These are phyloP conservation scores for Pyrus bretschneideri DNA, from an alignment of 306 rosid genomes.

Conservation along the genomic window DNA sequence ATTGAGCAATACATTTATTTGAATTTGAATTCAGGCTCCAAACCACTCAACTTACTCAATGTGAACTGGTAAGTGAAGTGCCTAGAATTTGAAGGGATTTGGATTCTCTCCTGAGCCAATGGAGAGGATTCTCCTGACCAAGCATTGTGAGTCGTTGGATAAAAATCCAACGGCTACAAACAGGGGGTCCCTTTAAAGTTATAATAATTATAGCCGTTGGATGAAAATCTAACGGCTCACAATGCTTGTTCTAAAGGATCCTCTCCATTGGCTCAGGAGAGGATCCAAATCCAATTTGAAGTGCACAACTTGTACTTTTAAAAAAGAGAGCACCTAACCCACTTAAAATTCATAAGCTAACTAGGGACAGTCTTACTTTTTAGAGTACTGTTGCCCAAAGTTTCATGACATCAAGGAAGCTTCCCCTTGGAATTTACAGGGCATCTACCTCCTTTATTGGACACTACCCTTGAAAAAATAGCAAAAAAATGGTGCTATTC, in stretches of 20 bases:
- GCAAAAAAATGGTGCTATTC: background rate
- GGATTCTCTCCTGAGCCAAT: no score
- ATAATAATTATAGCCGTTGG: no score
- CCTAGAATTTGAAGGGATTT: background rate
- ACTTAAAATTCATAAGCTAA: slow-evolving; percentile 20
- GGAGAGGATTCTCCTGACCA: no score
- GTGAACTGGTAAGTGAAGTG: background rate
- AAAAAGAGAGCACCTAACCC: slow-evolving; percentile 15
- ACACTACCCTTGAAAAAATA: background rate
- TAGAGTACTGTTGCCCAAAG: slow-evolving; percentile 5
- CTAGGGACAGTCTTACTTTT: slow-evolving; percentile 1
- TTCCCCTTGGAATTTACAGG: background rate
- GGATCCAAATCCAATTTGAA: no score
- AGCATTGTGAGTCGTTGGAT: no score
- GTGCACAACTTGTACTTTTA: background rate
- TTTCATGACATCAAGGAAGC: slow-evolving; percentile 13
- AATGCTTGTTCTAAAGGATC: no score
- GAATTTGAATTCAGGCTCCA: slow-evolving; percentile 4
- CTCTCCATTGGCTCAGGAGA: no score
- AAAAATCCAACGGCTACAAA: no score
- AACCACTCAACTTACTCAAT: background rate
- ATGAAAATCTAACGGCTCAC: no score
- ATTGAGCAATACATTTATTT: background rate
- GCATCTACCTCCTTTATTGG: background rate
- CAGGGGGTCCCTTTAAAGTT: no score